Evolutionary conservation across 768 basidiomycete genomes (phyloP).

Genomic region (Calocybe cyanea): DNA sequence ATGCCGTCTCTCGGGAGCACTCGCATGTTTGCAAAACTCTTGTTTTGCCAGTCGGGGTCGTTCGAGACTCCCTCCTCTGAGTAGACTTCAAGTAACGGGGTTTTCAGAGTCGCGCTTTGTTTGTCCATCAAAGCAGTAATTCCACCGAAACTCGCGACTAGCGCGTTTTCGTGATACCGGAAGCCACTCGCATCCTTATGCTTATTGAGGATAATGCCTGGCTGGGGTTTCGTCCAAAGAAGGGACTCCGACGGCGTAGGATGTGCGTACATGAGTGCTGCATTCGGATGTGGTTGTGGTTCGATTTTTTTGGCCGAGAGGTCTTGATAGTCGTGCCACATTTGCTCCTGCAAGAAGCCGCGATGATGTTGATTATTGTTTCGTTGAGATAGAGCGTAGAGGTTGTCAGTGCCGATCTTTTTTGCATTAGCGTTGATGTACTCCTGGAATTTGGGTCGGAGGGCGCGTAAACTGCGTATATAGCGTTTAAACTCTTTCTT

Average conservation of each 20-base stretch:
- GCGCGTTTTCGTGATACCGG: conserved; percentile 6
- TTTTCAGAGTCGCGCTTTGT: conserved; percentile 9
- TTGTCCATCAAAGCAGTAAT: conserved; percentile 25
- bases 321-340: conserved; percentile 18
- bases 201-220: conserved; percentile 53
- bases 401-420: conserved; percentile 13
- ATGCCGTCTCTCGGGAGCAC: conserved; percentile 15
- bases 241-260: conserved; percentile 51
- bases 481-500: conserved; percentile 54
- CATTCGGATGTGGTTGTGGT: conserved; percentile 60
- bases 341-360: conserved; percentile 36
- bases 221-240: conserved; percentile 47
- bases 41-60: conserved; percentile 7
- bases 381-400: conserved; percentile 23
- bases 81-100: conserved; percentile 24
- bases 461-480: conserved; percentile 50
- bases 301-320: conserved; percentile 39
- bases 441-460: conserved; percentile 53
- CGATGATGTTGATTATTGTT: conserved; percentile 22
- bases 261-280: conserved; percentile 58
- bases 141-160: conserved; percentile 43
- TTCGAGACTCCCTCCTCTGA: conserved; percentile 26
- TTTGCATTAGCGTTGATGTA: conserved; percentile 36
- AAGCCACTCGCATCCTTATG: neutral
- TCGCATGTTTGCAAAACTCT: conserved; percentile 29